A percentile compares a stretch with the other conserved stretches of the same genome.
Evolutionary conservation across 345 rosid species (phyloP).

Genomic region (Citrus unshiu): DNA sequence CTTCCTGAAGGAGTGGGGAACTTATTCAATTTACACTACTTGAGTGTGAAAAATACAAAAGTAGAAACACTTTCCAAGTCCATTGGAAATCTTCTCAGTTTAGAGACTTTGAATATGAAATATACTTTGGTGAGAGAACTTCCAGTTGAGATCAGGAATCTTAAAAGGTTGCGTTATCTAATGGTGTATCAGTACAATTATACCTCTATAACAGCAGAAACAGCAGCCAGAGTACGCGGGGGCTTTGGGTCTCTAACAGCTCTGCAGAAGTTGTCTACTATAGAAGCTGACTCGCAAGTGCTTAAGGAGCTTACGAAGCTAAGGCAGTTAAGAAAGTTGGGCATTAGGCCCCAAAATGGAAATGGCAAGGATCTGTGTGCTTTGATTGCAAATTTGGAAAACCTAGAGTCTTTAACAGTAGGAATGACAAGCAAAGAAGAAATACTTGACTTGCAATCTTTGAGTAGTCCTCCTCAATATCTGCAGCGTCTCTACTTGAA

Average conservation of each 20-base stretch:
- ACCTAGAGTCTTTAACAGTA: not conserved
- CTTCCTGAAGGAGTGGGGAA: too few species aligned
- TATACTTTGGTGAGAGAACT: not conserved
- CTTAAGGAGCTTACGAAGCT: not conserved
- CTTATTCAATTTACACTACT: too few species aligned
- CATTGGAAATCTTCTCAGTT: not conserved
- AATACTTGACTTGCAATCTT: not conserved
- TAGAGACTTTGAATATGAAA: not conserved
- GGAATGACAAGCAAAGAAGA: not conserved
- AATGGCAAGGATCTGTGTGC: not conserved
- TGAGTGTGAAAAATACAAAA: too few species aligned
- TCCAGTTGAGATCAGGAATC: not conserved
- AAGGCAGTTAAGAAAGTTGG: not conserved
- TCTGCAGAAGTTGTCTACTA: not conserved
- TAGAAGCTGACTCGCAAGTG: too few species aligned
- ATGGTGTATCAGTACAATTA: not conserved
- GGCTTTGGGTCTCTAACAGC: not conserved
- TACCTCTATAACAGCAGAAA: too few species aligned
- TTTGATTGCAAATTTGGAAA: conserved; percentile 4
- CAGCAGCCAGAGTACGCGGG: rapidly evolving
- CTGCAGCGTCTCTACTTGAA: not conserved
- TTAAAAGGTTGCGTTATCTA: not conserved
- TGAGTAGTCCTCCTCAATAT: not conserved
- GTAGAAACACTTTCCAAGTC: not conserved
- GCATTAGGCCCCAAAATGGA: not conserved